Conservation (phyloP, 2,329 filamentous ascomycete species). For the Chaetomium sp. region DNA sequence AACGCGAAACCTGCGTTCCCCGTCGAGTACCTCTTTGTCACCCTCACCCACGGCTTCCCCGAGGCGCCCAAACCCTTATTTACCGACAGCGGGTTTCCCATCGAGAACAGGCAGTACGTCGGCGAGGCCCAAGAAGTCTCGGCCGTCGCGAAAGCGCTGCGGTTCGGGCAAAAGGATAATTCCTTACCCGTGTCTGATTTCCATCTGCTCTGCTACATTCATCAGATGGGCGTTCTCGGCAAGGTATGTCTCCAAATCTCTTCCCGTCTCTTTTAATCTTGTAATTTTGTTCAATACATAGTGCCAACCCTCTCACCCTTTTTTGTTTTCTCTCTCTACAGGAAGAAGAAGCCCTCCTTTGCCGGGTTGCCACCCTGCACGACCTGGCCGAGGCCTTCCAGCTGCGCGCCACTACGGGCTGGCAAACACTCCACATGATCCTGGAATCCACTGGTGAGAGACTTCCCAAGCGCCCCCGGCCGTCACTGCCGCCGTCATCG, state of each 20-base stretch:
- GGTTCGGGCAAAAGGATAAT: constrained; percentile 48
- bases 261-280: not conserved
- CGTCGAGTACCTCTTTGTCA: constrained; percentile 92
- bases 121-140: constrained; percentile 79
- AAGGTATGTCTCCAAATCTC: constrained; percentile 51
- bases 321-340: constrained; percentile 32
- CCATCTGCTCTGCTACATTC: constrained; percentile 84
- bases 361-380: constrained; percentile 74
- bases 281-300: not conserved
- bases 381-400: constrained; percentile 76
- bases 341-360: constrained; percentile 85
- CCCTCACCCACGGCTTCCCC: constrained; percentile 93
- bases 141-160: constrained; percentile 61
- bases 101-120: constrained; percentile 84
- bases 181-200: constrained; percentile 78
- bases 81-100: constrained; percentile 66
- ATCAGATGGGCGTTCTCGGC: constrained; percentile 70
- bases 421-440: constrained; percentile 89
- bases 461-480: constrained; percentile 66
- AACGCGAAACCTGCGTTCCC: constrained; percentile 96
- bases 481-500: constrained; percentile 26
- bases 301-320: not conserved
- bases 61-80: constrained; percentile 72
- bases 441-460: constrained; percentile 96
- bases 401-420: constrained; percentile 79